Evolutionary conservation across 1,139 yeast genomes (phyloP).

Genomic region (Blastobotrys elegans): DNA sequence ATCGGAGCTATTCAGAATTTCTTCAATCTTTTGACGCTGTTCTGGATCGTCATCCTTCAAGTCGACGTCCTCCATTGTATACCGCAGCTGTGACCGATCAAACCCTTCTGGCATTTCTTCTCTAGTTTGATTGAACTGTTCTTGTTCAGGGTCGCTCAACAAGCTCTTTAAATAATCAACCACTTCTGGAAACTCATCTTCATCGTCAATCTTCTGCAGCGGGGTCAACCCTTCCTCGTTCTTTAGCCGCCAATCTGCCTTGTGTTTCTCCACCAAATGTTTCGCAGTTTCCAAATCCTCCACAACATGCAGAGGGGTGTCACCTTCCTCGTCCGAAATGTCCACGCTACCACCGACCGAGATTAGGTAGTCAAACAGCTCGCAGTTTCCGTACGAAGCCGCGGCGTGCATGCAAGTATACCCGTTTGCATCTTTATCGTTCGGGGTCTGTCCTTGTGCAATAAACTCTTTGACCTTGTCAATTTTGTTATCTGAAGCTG

Average conservation of each 20-base stretch:
- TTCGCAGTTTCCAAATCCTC: conserved; percentile 68
- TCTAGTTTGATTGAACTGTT: background rate
- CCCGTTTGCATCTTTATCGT: conserved; percentile 83
- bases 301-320: conserved; percentile 88
- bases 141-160: conserved; percentile 17
- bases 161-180: conserved; percentile 55
- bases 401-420: conserved; percentile 97
- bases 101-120: conserved; percentile 16
- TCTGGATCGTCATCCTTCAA: conserved; percentile 41
- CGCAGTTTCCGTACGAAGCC: conserved; percentile 81
- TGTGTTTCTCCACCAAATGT: conserved; percentile 55
- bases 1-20: conserved; percentile 67
- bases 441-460: conserved; percentile 51
- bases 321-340: conserved; percentile 83
- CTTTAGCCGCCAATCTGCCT: conserved; percentile 58
- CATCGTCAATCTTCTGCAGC: conserved; percentile 62
- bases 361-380: conserved; percentile 56
- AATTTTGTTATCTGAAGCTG: conserved; percentile 80
- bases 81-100: conserved; percentile 11
- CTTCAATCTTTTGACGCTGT: conserved; percentile 60
- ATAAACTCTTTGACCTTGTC: conserved; percentile 55
- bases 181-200: conserved; percentile 78
- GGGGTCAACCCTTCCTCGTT: conserved; percentile 70
- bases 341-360: conserved; percentile 71
- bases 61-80: conserved; percentile 8